Percentiles rank a stretch among this genome's conserved stretches.
phyloP scores from a whole-genome alignment of 768 basidiomycete species.

The Mycena chlorophos region DNA sequence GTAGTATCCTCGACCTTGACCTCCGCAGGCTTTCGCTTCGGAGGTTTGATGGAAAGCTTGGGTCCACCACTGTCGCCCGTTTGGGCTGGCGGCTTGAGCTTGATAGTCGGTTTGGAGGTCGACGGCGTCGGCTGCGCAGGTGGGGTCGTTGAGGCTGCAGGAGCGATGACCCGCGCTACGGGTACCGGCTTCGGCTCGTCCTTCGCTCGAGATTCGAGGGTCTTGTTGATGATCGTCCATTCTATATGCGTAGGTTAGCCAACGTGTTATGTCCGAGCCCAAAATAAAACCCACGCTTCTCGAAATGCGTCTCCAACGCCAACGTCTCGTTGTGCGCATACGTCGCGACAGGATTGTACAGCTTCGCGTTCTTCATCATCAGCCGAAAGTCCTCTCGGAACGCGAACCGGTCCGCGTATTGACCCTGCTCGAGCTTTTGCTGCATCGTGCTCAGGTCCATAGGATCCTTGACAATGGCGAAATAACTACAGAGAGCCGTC shows the following conservation, averaged over 20 bases:
- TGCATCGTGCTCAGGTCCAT: conserved; percentile 93
- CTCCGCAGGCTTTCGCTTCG: conserved; percentile 31
- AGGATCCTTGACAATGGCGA: conserved; percentile 84
- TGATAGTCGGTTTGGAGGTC: conserved; percentile 60
- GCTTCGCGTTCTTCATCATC: conserved; percentile 84
- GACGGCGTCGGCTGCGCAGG: conserved; percentile 34
- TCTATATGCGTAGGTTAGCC: conserved; percentile 43
- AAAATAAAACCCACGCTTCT: conserved; percentile 64
- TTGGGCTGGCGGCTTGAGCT: conserved; percentile 62
- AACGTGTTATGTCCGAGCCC: background rate
- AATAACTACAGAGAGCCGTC: conserved; percentile 59
- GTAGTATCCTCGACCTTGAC: conserved; percentile 39
- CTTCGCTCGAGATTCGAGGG: conserved; percentile 60
- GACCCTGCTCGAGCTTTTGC: conserved; percentile 82
- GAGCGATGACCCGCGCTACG: conserved; percentile 42
- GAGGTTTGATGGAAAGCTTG: conserved; percentile 32
- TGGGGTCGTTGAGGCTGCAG: conserved; percentile 32
- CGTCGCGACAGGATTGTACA: conserved; percentile 74
- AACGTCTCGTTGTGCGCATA: conserved; percentile 77
- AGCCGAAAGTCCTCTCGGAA: conserved; percentile 87
- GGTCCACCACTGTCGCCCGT: conserved; percentile 20
- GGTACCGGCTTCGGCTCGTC: conserved; percentile 45
- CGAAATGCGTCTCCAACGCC: conserved; percentile 76
- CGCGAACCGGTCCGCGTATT: conserved; percentile 80
- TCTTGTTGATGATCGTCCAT: conserved; percentile 87